phyloP scores from a whole-genome alignment of 345 rosid genomes.

The Aquilaria yunnanensis region DNA sequence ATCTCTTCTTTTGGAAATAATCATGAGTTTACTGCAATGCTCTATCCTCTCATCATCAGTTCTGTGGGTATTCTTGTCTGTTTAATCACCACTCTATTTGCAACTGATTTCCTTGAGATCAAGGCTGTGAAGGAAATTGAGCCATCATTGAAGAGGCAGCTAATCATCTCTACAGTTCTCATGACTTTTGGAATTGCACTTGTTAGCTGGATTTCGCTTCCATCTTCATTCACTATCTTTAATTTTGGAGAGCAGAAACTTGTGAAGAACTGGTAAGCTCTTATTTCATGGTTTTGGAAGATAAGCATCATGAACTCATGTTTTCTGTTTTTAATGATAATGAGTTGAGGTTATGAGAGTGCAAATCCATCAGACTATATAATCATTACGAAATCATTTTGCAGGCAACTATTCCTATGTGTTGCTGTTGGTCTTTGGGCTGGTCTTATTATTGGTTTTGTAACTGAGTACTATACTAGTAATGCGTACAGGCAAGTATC shows the following conservation, averaged over 20 bases:
- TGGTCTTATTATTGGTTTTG: constrained; percentile 74
- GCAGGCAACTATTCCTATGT: constrained; percentile 70
- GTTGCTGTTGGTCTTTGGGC: constrained; percentile 84
- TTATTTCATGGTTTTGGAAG: not conserved
- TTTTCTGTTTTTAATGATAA: too few relatives aligned
- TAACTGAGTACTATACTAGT: constrained; percentile 70
- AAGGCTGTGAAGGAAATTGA: constrained; percentile 67
- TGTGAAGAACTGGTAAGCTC: constrained; percentile 62
- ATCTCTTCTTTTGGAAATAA: constrained; percentile 69
- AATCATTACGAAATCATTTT: constrained; percentile 13
- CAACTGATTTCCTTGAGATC: constrained; percentile 70
- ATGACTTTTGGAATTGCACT: constrained; percentile 65
- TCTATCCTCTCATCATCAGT: constrained; percentile 66
- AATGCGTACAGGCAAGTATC: constrained; percentile 53
- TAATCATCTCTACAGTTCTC: constrained; percentile 57
- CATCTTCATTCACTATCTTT: constrained; percentile 66
- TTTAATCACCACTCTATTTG: constrained; percentile 66
- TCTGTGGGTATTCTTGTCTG: constrained; percentile 67
- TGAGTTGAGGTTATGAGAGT: too few relatives aligned
- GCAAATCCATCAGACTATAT: too few relatives aligned
- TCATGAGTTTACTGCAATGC: constrained; percentile 66
- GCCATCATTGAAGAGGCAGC: constrained; percentile 66
- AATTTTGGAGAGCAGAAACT: constrained; percentile 63
- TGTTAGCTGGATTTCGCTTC: constrained; percentile 52
- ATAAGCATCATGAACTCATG: not conserved